Evolutionary conservation across 1,284 basidiomycete genomes (phyloP).

Genomic region (Rhodofomes roseus): DNA sequence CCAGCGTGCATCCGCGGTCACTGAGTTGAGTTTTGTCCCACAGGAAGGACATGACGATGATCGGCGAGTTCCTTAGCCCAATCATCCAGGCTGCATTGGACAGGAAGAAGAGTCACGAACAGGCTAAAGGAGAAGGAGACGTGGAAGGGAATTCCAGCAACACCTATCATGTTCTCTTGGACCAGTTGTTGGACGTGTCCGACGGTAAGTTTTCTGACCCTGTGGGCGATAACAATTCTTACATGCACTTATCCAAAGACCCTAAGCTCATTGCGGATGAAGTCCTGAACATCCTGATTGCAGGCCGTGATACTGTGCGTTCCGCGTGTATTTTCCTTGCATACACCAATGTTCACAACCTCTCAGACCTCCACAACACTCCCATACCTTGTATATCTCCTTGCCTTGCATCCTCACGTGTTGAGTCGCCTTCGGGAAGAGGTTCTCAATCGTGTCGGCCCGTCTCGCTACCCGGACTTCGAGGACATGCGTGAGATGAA

Average conservation of each 20-base stretch:
- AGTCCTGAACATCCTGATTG: conserved; percentile 32
- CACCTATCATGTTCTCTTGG: not conserved
- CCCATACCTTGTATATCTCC: conserved; percentile 35
- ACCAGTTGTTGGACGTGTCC: not conserved
- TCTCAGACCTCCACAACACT: conserved; percentile 31
- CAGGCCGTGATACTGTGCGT: conserved; percentile 33
- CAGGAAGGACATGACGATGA: conserved; percentile 30
- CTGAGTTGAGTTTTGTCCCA: not conserved
- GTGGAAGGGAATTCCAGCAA: not conserved
- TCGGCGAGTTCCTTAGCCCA: conserved; percentile 45
- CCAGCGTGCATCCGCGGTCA: not conserved
- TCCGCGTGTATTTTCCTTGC: not conserved
- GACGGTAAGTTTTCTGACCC: conserved; percentile 28
- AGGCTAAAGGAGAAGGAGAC: not conserved
- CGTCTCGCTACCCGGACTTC: conserved; percentile 29
- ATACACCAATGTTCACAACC: not conserved
- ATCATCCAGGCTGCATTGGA: conserved; percentile 41
- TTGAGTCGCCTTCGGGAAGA: conserved; percentile 34
- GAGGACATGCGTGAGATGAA: conserved; percentile 39
- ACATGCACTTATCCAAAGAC: conserved; percentile 17
- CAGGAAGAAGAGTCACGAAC: conserved; percentile 21
- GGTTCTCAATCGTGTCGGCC: conserved; percentile 31
- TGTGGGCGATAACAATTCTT: not conserved
- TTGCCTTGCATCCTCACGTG: conserved; percentile 35
- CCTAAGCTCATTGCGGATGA: conserved; percentile 30